Conservation (phyloP, 805 yeast species). For the Ascoidea tarda region DNA sequence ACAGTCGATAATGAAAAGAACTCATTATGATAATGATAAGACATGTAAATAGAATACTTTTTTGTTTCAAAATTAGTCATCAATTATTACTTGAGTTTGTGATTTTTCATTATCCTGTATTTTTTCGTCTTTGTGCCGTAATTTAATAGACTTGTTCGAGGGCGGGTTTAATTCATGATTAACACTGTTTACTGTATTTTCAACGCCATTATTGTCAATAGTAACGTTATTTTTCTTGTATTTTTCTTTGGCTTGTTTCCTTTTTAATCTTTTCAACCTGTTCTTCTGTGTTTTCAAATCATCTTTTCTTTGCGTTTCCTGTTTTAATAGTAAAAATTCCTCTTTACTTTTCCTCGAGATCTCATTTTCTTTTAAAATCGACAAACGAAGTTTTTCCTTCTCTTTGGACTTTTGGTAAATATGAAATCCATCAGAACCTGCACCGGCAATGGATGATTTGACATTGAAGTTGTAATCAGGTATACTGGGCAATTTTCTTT, state of each 20-base stretch:
- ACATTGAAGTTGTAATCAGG: not conserved
- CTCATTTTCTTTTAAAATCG: not conserved
- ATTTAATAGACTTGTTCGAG: no score
- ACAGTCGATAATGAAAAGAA: not conserved
- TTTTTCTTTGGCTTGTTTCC: not conserved
- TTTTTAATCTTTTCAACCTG: constrained; percentile 1
- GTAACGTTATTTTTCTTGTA: not conserved
- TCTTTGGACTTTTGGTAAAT: not conserved
- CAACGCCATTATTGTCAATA: not conserved
- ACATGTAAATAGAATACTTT: no score
- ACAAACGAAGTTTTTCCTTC: not conserved
- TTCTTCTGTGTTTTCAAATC: constrained; percentile 1
- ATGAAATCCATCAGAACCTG: constrained; percentile 2
- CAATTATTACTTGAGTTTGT: no score
- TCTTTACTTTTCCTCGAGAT: not conserved
- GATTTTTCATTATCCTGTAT: no score
- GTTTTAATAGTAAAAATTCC: not conserved
- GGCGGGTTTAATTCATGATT: no score
- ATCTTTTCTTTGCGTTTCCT: not conserved
- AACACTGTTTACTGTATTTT: no score
- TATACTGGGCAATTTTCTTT: not conserved
- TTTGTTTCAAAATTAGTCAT: no score
- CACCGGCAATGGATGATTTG: constrained; percentile 4
- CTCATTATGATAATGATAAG: no score
- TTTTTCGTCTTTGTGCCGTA: no score